Percentiles rank a stretch among this genome's conserved stretches.
Conservation (phyloP, 2,329 filamentous ascomycete genomes). For the Aspergillus sclerotialis region DNA sequence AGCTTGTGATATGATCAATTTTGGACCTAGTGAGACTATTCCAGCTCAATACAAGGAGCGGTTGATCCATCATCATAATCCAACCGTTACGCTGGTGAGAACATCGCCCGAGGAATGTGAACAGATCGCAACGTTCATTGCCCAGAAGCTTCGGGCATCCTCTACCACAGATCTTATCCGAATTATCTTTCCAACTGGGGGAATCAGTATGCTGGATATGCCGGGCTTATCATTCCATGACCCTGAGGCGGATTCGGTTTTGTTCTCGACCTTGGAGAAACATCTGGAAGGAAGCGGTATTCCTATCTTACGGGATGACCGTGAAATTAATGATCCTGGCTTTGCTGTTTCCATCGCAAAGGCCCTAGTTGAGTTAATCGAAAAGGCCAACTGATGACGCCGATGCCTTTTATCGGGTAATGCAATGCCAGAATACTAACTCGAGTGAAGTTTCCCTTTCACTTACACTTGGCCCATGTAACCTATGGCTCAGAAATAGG, state of each 20-base stretch:
- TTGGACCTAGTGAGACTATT: conserved; percentile 50
- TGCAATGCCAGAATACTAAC: too few species aligned
- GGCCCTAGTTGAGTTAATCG: conserved; percentile 11
- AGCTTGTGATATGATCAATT: conserved; percentile 58
- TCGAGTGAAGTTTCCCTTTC: too few species aligned
- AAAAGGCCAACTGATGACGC: too few species aligned
- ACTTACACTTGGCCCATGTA: too few species aligned
- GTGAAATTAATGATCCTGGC: conserved; percentile 22
- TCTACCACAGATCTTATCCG: conserved; percentile 39
- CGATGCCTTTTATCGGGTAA: too few species aligned
- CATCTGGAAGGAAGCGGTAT: conserved; percentile 47
- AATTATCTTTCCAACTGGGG: conserved; percentile 54
- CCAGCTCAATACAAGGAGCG: conserved; percentile 45
- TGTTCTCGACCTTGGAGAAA: conserved; percentile 43
- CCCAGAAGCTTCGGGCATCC: conserved; percentile 42
- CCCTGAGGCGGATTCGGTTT: conserved; percentile 38
- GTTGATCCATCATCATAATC: conserved; percentile 58
- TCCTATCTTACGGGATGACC: conserved; percentile 41
- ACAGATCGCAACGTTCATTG: conserved; percentile 51
- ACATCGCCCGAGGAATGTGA: conserved; percentile 53
- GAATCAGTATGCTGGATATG: conserved; percentile 55
- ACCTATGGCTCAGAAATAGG: too few species aligned
- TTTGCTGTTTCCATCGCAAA: conserved; percentile 23
- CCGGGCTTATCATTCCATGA: conserved; percentile 50
- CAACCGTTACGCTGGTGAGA: conserved; percentile 59